Percentiles rank a stretch among this genome's conserved stretches.
Evolutionary conservation across 495 filamentous ascomycete species (phyloP).

Genomic region (Penicillium salamii): DNA sequence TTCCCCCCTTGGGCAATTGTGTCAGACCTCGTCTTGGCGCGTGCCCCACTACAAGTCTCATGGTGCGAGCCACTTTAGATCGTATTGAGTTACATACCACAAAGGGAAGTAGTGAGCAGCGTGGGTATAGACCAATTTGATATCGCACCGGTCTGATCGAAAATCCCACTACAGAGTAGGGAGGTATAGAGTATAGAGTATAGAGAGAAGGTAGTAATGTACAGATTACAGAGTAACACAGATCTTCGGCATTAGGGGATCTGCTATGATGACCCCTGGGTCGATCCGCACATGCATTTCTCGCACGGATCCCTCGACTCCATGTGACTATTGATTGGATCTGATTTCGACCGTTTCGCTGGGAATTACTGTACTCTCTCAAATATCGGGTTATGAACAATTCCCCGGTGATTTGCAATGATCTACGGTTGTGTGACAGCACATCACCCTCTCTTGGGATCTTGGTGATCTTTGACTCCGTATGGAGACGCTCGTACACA

Average conservation of each 20-base stretch:
- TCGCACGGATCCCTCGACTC: constrained; percentile 25
- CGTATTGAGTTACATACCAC: background rate
- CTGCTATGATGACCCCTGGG: constrained; percentile 21
- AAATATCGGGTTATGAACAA: constrained; percentile 26
- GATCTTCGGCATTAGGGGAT: constrained; percentile 8
- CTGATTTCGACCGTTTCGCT: constrained; percentile 27
- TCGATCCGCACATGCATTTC: constrained; percentile 18
- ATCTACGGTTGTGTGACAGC: background rate
- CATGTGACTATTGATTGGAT: constrained; percentile 32
- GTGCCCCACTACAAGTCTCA: constrained; percentile 5
- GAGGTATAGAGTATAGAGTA: too few relatives aligned
- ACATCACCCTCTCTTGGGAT: background rate
- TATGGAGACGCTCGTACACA: too few relatives aligned
- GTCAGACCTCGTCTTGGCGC: background rate
- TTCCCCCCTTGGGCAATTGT: background rate
- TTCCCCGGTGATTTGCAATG: constrained; percentile 8
- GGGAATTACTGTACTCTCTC: constrained; percentile 27
- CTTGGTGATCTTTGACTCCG: too few relatives aligned
- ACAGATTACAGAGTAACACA: background rate
- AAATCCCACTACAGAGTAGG: too few relatives aligned
- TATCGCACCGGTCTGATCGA: constrained; percentile 13
- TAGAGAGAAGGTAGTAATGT: too few relatives aligned
- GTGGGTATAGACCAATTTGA: constrained; percentile 2
- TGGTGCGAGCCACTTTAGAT: background rate
- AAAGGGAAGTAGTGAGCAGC: background rate